Evolutionary conservation across 2,329 filamentous ascomycete genomes (phyloP), one percentile per base, ranked within the genome.

Genomic region (Ophiocordyceps sinensis): DNA sequence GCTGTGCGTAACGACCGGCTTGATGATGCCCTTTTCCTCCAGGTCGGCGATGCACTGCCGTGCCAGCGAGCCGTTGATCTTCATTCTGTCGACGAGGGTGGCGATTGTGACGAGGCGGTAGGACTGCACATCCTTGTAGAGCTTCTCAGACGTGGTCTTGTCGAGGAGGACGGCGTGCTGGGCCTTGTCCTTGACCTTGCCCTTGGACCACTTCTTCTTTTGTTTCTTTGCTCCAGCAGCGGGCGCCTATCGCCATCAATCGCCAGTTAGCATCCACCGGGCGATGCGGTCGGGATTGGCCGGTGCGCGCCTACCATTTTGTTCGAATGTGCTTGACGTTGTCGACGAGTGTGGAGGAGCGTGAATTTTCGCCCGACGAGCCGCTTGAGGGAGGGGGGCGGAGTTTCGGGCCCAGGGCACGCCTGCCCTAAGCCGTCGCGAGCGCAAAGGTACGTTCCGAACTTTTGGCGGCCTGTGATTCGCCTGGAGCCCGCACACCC

Each of bases 101-200:
- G 91, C 88, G 62, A 96, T 84, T 65, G 91, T 96, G 73, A 98
- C 87, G 68, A 98, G 87, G 65, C 91, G 87, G 84, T 96, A 98
- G 52, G 91, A 95, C 73, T 96, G 91, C 61, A 98, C 93, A 79
- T 98, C 91, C 79, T 98, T 98, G 79, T 94, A 84, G 69, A 98
- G 87, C 78, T 93, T 94, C 73, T 98, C 91, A 56, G 83, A 84
- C 64, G 83, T 94, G 71, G 75, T 65, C 82, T 98, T 98, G 78
- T 98, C 91, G 73, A 98, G 86, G 65, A 96, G 77, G 71, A 98
- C 91, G 70, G 85, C 85, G 80, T 98, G 91, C 70, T 96, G 84
- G 72, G 91, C 89, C 88, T 98, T 98, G 81, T 98, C 91, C 91
- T 98, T 98, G 77, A 98, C 91, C 87, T 68, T 75, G 55, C 62